Evolutionary conservation across 2,329 filamentous ascomycete genomes (phyloP).

Genomic region (Aspergillus fumigatiaffinis): DNA sequence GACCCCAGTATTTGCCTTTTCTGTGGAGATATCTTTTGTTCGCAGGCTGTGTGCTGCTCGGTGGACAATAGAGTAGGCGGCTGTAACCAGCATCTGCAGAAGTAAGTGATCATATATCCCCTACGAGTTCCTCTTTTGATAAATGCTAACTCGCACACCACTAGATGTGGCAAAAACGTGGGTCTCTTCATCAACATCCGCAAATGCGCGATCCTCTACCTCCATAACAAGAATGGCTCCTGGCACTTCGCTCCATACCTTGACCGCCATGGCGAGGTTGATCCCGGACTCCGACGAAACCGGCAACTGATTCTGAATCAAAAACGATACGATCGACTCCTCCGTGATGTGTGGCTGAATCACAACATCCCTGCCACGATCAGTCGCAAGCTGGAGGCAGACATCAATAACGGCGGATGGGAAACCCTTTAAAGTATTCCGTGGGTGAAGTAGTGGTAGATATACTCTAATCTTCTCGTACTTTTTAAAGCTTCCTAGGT

Average conservation of each 20-base stretch:
- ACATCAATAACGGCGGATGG: constrained; percentile 97
- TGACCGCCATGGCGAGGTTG: constrained; percentile 92
- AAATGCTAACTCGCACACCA: constrained; percentile 11
- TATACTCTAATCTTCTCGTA: constrained; percentile 2
- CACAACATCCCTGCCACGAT: constrained; percentile 88
- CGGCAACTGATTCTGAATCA: constrained; percentile 91
- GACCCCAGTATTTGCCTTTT: constrained; percentile 92
- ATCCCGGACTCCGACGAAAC: constrained; percentile 81
- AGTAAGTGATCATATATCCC: constrained; percentile 51
- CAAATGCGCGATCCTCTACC: constrained; percentile 87
- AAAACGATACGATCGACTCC: constrained; percentile 83
- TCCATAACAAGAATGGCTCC: constrained; percentile 76
- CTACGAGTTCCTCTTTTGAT: background rate
- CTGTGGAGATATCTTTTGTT: constrained; percentile 95
- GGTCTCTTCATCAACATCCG: constrained; percentile 96
- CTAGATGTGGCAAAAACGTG: constrained; percentile 79
- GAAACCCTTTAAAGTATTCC: constrained; percentile 55
- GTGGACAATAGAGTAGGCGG: constrained; percentile 65
- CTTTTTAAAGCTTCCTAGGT: background rate
- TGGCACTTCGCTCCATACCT: constrained; percentile 89
- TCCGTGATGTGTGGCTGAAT: constrained; percentile 79
- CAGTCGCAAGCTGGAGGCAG: constrained; percentile 82
- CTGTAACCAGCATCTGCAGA: constrained; percentile 83
- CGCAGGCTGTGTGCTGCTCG: constrained; percentile 87
- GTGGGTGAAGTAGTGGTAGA: background rate